Conservation (phyloP, 345 rosid genomes). For the Salix dunnii region DNA sequence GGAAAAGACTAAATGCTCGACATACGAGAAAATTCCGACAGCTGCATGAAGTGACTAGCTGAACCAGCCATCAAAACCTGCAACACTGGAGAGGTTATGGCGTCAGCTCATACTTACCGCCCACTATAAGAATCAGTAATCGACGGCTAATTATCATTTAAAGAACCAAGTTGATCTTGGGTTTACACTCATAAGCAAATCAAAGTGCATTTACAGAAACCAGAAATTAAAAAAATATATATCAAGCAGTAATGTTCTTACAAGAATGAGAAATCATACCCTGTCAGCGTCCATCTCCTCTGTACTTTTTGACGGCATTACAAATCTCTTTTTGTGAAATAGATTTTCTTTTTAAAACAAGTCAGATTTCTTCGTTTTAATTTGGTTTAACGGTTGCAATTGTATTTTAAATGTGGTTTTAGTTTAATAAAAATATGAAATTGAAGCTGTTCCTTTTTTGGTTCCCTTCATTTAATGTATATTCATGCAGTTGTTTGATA, state of each 20-base stretch:
- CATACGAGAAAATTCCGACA: conserved; percentile 3
- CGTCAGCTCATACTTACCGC: conserved; percentile 44
- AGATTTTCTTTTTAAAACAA: too few species aligned
- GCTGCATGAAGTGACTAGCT: not conserved
- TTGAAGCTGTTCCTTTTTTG: too few species aligned
- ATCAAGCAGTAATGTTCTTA: not conserved
- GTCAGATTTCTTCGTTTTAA: too few species aligned
- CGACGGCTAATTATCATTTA: conserved; percentile 25
- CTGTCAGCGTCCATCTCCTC: conserved; percentile 66
- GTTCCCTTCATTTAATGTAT: too few species aligned
- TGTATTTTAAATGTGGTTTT: too few species aligned
- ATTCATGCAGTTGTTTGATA: too few species aligned
- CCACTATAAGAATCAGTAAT: conserved; percentile 34
- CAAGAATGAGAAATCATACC: conserved; percentile 26
- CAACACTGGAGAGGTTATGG: conserved; percentile 30
- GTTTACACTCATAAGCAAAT: not conserved
- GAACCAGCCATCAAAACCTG: not conserved
- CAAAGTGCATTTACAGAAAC: not conserved
- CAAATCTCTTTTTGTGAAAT: conserved; percentile 27
- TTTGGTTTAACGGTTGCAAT: too few species aligned
- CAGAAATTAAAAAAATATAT: not conserved
- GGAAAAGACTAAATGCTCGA: not conserved
- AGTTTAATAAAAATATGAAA: too few species aligned
- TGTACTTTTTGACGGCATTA: conserved; percentile 70
- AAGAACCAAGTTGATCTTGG: not conserved